Base-by-base conservation (phyloP, 164 flowering plant genomes). In the Liquidambar formosana region DNA sequence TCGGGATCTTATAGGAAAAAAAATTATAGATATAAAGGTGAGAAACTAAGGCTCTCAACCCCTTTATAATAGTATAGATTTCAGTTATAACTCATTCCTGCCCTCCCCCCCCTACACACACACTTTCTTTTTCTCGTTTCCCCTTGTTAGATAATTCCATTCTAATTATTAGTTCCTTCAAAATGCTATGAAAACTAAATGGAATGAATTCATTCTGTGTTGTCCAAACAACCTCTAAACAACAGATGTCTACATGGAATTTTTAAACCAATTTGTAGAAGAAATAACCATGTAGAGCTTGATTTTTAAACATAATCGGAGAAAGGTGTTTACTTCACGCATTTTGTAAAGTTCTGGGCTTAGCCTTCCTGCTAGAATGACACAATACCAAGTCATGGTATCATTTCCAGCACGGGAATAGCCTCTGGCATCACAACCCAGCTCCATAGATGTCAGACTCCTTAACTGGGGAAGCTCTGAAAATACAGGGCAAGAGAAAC, bases 391-490 rank as follows among this genome's bases (percentile, higher is more conserved):
- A 54, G 84, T 77, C 33, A 33, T 43, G 43, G 85, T 78, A 66
- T 86, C 90, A 63, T 53, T 67, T 73, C 97, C 98, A 47, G 92
- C 93, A 75, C 97, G 97, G 59, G 99, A 90, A 78, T 85, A 83
- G 47, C 98, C 98, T 33, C 84, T 79, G 16, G 93, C 80, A 89
- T 93, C 96, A 78, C 99, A 96, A 45, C 99, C 99, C 75, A 96
- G 72, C 72, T 92, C 97, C 89, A 71, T 76, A 16, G 98, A 86
- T 66, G 96, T 90, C 66, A 79, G 28, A 71, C 84, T 88, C 77
- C 98, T 87, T 63, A 96, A 73, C 66, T 92, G 97, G 57, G 93
- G 98, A 81, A 93, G 98, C 75, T 78, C 99, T 92, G 69, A 64
- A 79, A 76, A 28, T n/a, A 72, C 57, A 63, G 68, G 8, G 48